Percentiles rank a stretch among this genome's conserved stretches.
phyloP scores from a whole-genome alignment of 345 rosid species.

The Populus euphratica region DNA sequence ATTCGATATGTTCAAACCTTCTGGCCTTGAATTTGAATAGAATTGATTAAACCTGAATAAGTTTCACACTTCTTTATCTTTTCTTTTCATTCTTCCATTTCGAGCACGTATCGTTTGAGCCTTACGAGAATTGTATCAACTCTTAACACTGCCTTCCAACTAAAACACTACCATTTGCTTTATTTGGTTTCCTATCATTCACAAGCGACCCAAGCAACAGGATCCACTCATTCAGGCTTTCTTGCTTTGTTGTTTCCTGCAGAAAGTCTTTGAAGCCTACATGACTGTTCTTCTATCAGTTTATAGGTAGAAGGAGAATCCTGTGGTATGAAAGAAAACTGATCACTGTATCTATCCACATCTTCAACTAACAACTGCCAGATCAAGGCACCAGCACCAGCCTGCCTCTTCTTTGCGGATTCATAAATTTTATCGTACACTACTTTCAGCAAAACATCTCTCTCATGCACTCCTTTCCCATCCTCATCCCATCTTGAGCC shows the following conservation, averaged over 20 bases:
- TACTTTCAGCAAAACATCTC: conserved; percentile 25
- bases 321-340: conserved; percentile 30
- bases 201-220: conserved; percentile 1
- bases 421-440: conserved; percentile 33
- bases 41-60: background rate
- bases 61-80: background rate
- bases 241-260: background rate
- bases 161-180: background rate
- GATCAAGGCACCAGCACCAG: conserved; percentile 42
- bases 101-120: background rate
- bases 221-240: background rate
- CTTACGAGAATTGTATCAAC: background rate
- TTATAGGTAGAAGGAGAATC: conserved; percentile 35
- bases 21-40: background rate
- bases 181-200: background rate
- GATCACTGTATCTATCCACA: conserved; percentile 28
- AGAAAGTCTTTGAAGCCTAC: conserved; percentile 23
- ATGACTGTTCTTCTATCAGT: conserved; percentile 36
- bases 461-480: conserved; percentile 13
- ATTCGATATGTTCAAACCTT: background rate
- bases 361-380: conserved; percentile 42
- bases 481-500: conserved; percentile 26
- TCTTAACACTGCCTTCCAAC: background rate
- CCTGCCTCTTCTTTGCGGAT: conserved; percentile 30
- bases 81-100: background rate